Conservation (phyloP, 768 basidiomycete species). For the Podaxis sp. region DNA sequence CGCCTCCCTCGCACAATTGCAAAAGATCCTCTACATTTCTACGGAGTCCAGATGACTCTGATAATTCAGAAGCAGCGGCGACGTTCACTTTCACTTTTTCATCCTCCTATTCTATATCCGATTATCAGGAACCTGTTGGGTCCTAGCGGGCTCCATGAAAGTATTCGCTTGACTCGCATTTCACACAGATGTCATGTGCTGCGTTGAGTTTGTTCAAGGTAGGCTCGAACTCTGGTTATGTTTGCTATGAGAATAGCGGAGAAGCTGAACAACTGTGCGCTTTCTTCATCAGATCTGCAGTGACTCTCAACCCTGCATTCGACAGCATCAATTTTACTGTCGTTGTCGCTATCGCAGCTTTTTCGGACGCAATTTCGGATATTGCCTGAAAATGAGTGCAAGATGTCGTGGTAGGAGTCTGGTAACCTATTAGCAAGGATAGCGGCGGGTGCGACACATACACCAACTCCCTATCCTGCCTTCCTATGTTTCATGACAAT, state of each 20-base stretch:
- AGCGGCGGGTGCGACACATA: constrained; percentile 78
- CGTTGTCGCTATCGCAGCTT: constrained; percentile 44
- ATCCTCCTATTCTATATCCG: too few relatives aligned
- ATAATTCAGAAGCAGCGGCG: too few relatives aligned
- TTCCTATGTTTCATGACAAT: neutral
- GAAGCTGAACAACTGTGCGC: neutral
- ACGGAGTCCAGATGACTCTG: too few relatives aligned
- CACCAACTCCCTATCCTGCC: constrained; percentile 75
- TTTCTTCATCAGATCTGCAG: too few relatives aligned
- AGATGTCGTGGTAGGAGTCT: constrained; percentile 72
- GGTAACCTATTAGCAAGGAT: constrained; percentile 76
- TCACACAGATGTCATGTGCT: constrained; percentile 90
- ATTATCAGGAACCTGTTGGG: constrained; percentile 82
- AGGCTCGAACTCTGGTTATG: constrained; percentile 29
- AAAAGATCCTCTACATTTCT: too few relatives aligned
- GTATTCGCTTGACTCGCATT: constrained; percentile 88
- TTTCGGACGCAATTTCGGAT: constrained; percentile 81
- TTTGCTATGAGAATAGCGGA: constrained; percentile 1
- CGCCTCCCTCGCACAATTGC: too few relatives aligned
- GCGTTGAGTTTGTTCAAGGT: constrained; percentile 89
- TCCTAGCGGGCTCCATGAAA: constrained; percentile 70
- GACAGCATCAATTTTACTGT: too few relatives aligned
- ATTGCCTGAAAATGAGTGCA: constrained; percentile 68
- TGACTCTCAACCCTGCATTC: too few relatives aligned
- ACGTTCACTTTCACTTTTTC: too few relatives aligned